Conservation (phyloP, 2,329 filamentous ascomycete species). For the Aspergillus costaricaensis region DNA sequence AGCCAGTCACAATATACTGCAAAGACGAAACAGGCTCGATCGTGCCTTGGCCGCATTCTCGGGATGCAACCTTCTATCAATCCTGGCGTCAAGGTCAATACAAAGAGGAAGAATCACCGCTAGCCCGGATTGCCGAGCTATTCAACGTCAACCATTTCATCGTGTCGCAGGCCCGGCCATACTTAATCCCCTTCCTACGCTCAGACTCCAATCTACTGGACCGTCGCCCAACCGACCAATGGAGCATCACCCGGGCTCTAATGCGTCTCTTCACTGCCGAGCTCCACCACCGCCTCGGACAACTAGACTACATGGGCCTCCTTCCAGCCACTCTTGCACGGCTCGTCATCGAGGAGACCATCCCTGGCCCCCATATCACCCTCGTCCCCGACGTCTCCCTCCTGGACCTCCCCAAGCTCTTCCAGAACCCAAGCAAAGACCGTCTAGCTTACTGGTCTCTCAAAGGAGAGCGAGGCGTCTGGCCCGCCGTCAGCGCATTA, state of each 20-base stretch:
- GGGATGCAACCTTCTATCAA: conserved; percentile 61
- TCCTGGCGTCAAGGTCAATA: conserved; percentile 68
- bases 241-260: conserved; percentile 58
- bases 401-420: conserved; percentile 71
- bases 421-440: conserved; percentile 78
- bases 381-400: conserved; percentile 77
- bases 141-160: conserved; percentile 97
- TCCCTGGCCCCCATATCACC: conserved; percentile 76
- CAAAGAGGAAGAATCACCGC: conserved; percentile 65
- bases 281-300: conserved; percentile 75
- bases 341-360: conserved; percentile 78
- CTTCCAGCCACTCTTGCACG: conserved; percentile 70
- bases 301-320: conserved; percentile 75
- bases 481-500: conserved; percentile 82
- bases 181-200: conserved; percentile 80
- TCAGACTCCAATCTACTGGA: conserved; percentile 76
- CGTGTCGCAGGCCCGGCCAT: conserved; percentile 86
- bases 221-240: conserved; percentile 60
- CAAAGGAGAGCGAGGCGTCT: conserved; percentile 82
- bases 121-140: conserved; percentile 74
- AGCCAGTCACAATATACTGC: conserved; percentile 69
- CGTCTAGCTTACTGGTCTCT: conserved; percentile 82
- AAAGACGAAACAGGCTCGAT: conserved; percentile 74
- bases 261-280: conserved; percentile 73
- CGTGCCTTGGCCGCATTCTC: conserved; percentile 68